phyloP scores from a whole-genome alignment of 164 flowering plant species.

The Stephania japonica region DNA sequence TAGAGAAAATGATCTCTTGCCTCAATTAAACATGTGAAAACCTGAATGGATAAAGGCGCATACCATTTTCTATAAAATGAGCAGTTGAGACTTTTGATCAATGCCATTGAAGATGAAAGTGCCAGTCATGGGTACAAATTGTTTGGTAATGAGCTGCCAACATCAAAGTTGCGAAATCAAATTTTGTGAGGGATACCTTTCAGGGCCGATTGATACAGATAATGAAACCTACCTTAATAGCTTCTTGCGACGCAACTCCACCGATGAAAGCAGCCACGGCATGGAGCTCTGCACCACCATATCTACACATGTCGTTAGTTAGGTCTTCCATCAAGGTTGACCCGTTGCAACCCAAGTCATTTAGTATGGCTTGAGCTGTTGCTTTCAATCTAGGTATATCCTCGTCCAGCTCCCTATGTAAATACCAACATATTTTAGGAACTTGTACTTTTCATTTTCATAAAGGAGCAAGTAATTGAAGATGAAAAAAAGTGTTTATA shows the following conservation, averaged over 20 bases:
- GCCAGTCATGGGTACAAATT: slow-evolving; percentile 87
- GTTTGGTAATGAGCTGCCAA: slow-evolving; percentile 82
- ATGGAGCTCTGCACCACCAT: slow-evolving; percentile 97
- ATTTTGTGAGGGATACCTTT: too few species aligned
- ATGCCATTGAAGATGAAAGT: slow-evolving; percentile 93
- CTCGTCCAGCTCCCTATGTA: slow-evolving; percentile 77
- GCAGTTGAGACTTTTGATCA: slow-evolving; percentile 82
- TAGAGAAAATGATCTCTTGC: too few species aligned
- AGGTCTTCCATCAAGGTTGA: slow-evolving; percentile 76
- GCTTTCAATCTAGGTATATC: slow-evolving; percentile 89
- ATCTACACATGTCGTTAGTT: slow-evolving; percentile 86
- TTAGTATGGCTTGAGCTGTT: slow-evolving; percentile 55
- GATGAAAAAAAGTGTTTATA: not conserved
- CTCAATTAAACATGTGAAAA: not conserved
- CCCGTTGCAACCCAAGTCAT: slow-evolving; percentile 84
- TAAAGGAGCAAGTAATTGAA: not conserved
- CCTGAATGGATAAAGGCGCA: not conserved
- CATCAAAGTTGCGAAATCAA: not conserved
- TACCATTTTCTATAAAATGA: slow-evolving; percentile 20
- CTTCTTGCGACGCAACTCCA: slow-evolving; percentile 92
- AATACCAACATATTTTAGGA: not conserved
- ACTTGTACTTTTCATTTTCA: not conserved
- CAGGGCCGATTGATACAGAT: not conserved
- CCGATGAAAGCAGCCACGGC: slow-evolving; percentile 87
- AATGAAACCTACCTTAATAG: slow-evolving; percentile 59